Evolutionary conservation across 192 early-diverging fungal species (phyloP).

Genomic region (Rhizophagus sp.): DNA sequence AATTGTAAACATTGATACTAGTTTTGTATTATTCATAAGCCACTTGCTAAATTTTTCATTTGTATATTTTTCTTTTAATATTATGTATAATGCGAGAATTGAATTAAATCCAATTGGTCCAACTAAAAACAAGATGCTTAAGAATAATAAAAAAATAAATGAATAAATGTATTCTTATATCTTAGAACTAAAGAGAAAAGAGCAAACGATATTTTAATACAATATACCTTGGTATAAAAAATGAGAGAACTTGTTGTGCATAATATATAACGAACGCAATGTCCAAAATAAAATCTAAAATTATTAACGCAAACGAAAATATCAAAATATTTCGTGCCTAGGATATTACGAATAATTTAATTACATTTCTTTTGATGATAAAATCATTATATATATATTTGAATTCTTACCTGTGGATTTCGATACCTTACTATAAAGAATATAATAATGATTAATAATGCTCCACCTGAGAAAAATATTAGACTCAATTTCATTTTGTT

Average conservation of each 20-base stretch:
- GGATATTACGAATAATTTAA: neutral
- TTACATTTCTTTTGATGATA: too few relatives aligned
- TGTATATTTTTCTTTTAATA: conserved; percentile 6
- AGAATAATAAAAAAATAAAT: neutral
- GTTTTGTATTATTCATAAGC: too few relatives aligned
- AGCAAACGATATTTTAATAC: neutral
- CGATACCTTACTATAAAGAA: neutral
- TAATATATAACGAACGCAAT: neutral
- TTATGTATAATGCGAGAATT: neutral
- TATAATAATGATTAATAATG: neutral
- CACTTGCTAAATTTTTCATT: neutral
- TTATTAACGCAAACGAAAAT: neutral
- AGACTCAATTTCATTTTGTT: neutral
- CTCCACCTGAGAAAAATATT: neutral
- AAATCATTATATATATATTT: too few relatives aligned
- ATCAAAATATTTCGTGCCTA: neutral
- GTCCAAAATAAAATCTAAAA: conserved; percentile 4
- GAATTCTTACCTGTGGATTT: neutral
- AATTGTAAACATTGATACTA: too few relatives aligned
- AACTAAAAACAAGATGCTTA: neutral
- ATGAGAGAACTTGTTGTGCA: neutral
- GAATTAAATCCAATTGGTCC: neutral
- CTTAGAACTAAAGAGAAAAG: too few relatives aligned
- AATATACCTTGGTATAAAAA: neutral
- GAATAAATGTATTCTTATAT: too few relatives aligned